Percentiles rank a stretch among this genome's conserved stretches.
phyloP scores from a whole-genome alignment of 2,329 filamentous ascomycete species.

The Eutypella sp. region DNA sequence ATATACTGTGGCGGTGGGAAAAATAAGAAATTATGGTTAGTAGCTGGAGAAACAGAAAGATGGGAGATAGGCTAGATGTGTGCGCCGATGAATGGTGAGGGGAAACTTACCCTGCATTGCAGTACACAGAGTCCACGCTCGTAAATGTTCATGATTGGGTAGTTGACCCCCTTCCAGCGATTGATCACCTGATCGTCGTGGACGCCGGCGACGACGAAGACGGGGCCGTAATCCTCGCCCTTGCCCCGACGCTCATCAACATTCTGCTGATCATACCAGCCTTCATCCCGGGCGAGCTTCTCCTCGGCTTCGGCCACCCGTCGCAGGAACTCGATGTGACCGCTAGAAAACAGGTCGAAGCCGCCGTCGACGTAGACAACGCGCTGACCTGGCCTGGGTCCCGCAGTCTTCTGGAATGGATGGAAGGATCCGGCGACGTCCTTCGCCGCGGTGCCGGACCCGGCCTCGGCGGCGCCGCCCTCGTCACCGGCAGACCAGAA shows the following conservation, averaged over 20 bases:
- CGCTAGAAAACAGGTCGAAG: slow-evolving; percentile 93
- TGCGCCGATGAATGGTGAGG: neutral
- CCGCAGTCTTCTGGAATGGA: slow-evolving; percentile 65
- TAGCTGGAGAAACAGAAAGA: slow-evolving; percentile 9
- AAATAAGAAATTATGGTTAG: slow-evolving; percentile 5
- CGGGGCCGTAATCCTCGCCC: slow-evolving; percentile 72
- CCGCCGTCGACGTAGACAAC: slow-evolving; percentile 95
- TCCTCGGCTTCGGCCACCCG: slow-evolving; percentile 72
- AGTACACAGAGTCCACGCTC: slow-evolving; percentile 93
- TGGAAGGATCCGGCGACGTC: slow-evolving; percentile 63
- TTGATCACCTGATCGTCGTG: slow-evolving; percentile 97
- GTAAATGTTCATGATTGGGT: slow-evolving; percentile 99
- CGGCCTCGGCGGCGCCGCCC: slow-evolving; percentile 35
- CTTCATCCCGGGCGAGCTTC: slow-evolving; percentile 57
- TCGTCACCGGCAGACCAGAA: slow-evolving; percentile 62
- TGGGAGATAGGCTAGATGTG: too few species aligned
- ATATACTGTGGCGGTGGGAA: slow-evolving; percentile 73
- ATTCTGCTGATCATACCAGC: slow-evolving; percentile 69
- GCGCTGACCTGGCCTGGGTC: slow-evolving; percentile 70
- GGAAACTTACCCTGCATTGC: slow-evolving; percentile 72
- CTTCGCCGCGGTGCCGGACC: slow-evolving; percentile 28
- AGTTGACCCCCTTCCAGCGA: slow-evolving; percentile 94
- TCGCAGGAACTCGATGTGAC: slow-evolving; percentile 91
- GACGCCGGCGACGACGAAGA: slow-evolving; percentile 86
- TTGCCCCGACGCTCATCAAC: slow-evolving; percentile 58